These are phyloP conservation scores for Volvox africanus DNA, from an alignment of 139 green algal species.

Conservation along the genomic window DNA sequence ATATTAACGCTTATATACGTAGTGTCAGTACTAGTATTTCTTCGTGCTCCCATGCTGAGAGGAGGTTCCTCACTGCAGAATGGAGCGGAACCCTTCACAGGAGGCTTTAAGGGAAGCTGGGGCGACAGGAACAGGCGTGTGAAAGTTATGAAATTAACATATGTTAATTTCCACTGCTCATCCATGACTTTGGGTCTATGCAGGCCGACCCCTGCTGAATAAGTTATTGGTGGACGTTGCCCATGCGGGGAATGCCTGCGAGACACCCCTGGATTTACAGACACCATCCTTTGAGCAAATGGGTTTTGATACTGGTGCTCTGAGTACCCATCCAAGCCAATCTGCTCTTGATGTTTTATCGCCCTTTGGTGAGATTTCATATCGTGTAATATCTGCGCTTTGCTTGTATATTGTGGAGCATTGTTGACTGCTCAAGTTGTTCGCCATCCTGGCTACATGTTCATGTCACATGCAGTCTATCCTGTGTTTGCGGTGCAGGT, in stretches of 20 bases:
- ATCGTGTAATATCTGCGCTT: not conserved
- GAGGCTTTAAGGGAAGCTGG: not conserved
- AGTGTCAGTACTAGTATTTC: no score
- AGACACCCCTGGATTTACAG: slow-evolving; percentile 22
- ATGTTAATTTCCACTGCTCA: no score
- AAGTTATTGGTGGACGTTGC: not conserved
- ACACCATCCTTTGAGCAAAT: slow-evolving; percentile 36
- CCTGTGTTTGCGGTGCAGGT: not conserved
- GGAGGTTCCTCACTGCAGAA: not conserved
- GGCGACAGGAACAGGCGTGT: not conserved
- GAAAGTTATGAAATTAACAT: no score
- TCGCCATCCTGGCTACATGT: no score
- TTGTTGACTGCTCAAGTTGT: no score
- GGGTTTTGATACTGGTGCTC: not conserved
- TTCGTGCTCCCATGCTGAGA: no score
- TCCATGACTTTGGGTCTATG: no score
- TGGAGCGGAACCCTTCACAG: slow-evolving; percentile 6
- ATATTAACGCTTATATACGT: no score
- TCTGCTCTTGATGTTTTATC: not conserved
- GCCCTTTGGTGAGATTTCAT: slow-evolving; percentile 16
- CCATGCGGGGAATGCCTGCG: not conserved
- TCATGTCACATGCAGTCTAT: not conserved
- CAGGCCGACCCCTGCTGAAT: not conserved
- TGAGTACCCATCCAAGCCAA: slow-evolving; percentile 3
- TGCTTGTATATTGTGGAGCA: no score